Evolutionary conservation across 2,329 filamentous ascomycete genomes (phyloP).

Genomic region (Cladophialophora exuberans): DNA sequence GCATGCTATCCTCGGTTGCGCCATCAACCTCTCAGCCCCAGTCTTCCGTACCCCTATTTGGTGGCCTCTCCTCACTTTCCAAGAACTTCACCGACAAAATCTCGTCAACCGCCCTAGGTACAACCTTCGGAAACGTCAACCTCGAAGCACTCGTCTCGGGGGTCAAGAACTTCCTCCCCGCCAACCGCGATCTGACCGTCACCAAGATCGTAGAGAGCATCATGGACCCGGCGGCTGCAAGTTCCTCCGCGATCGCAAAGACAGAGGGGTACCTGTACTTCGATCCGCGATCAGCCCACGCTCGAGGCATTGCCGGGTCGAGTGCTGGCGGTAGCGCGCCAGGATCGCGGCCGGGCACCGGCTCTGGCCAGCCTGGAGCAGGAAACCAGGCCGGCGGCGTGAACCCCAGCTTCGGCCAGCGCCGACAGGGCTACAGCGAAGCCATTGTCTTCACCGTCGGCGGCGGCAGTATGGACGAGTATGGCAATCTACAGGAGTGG

Average conservation of each 20-base stretch:
- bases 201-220: slow-evolving; percentile 98
- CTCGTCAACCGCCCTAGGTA: slow-evolving; percentile 82
- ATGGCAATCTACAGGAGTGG: slow-evolving; percentile 97
- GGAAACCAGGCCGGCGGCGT: slow-evolving; percentile 40
- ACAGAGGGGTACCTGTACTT: slow-evolving; percentile 98
- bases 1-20: slow-evolving; percentile 83
- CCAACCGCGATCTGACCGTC: slow-evolving; percentile 90
- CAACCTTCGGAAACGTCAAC: slow-evolving; percentile 77
- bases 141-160: slow-evolving; percentile 93
- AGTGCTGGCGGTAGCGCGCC: slow-evolving; percentile 65
- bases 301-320: slow-evolving; percentile 80
- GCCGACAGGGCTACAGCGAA: slow-evolving; percentile 85
- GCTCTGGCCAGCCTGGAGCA: slow-evolving; percentile 41
- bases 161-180: slow-evolving; percentile 97
- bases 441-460: slow-evolving; percentile 94
- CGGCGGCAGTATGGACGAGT: slow-evolving; percentile 98
- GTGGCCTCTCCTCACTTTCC: slow-evolving; percentile 88
- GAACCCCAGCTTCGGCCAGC: slow-evolving; percentile 84
- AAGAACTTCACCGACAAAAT: slow-evolving; percentile 91
- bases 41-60: slow-evolving; percentile 72
- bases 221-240: slow-evolving; percentile 92
- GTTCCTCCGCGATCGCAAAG: slow-evolving; percentile 89
- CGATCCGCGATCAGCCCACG: slow-evolving; percentile 90
- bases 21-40: slow-evolving; percentile 65
- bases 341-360: slow-evolving; percentile 33